Percentiles rank a stretch among this genome's conserved stretches.
phyloP scores from a whole-genome alignment of 108 stramenopile species.

The Pseudonitzschia pungens region DNA sequence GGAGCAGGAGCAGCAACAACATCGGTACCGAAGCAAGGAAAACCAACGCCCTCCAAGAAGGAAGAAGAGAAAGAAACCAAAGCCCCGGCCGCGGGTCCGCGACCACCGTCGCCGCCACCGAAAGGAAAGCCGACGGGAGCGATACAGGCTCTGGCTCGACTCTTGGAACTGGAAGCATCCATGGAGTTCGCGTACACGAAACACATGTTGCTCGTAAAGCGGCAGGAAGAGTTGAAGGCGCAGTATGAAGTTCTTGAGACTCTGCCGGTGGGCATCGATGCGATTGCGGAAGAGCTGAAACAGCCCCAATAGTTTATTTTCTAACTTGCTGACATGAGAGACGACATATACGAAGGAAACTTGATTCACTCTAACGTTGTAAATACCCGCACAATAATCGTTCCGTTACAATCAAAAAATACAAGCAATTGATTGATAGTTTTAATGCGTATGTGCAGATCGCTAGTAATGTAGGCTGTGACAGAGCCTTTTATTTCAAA shows the following conservation, averaged over 20 bases:
- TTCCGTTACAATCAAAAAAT: neutral
- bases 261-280: conserved; percentile 54
- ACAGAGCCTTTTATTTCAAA: too few species aligned
- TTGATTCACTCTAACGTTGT: too few species aligned
- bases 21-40: neutral
- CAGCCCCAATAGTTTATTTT: neutral
- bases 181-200: conserved; percentile 60
- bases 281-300: conserved; percentile 40
- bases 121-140: conserved; percentile 41
- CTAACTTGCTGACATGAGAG: neutral
- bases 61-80: conserved; percentile 10
- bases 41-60: neutral
- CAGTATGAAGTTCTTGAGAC: conserved; percentile 39
- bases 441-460: too few species aligned
- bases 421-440: neutral
- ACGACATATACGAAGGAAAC: too few species aligned
- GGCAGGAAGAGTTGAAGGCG: conserved; percentile 31
- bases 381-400: too few species aligned
- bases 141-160: conserved; percentile 39
- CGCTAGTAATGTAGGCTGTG: too few species aligned
- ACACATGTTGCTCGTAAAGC: conserved; percentile 40
- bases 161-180: conserved; percentile 51
- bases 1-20: neutral
- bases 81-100: neutral
- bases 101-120: conserved; percentile 37